These are phyloP conservation scores for Chlamydomonas asymmetrica DNA, from an alignment of 139 green algal species.

Conservation along the genomic window DNA sequence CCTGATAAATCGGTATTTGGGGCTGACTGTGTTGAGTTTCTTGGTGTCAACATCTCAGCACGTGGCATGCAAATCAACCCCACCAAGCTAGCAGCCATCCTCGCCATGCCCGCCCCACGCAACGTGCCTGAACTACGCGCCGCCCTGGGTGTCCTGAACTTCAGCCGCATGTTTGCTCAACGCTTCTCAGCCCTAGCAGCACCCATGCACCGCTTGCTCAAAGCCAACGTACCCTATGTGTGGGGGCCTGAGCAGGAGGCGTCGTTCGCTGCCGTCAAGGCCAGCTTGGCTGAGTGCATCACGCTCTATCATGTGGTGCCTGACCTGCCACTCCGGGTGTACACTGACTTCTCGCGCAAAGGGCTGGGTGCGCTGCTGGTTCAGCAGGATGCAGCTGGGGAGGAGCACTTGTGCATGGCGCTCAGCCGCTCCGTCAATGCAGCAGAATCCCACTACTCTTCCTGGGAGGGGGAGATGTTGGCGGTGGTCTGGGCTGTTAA, in stretches of 20 bases:
- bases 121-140: neutral
- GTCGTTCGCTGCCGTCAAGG: neutral
- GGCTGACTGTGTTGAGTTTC: neutral
- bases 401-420: slow-evolving; percentile 34
- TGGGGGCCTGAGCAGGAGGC: slow-evolving; percentile 23
- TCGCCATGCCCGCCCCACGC: neutral
- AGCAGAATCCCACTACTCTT: slow-evolving; percentile 21
- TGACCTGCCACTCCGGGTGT: neutral
- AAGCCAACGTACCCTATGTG: slow-evolving; percentile 4
- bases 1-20: neutral
- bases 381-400: slow-evolving; percentile 31
- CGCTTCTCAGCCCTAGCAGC: slow-evolving; percentile 25
- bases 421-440: slow-evolving; percentile 29
- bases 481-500: slow-evolving; percentile 27
- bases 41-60: neutral
- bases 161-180: too few relatives aligned
- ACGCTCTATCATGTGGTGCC: neutral
- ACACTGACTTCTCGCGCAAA: slow-evolving; percentile 4
- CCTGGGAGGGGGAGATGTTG: slow-evolving; percentile 17
- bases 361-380: slow-evolving; percentile 40
- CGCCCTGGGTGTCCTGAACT: too few relatives aligned
- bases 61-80: neutral
- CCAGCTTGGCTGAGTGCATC: neutral
- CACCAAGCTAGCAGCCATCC: neutral
- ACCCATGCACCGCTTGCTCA: slow-evolving; percentile 30